Conservation (phyloP, 352 stramenopile species). For the Phytopythium helicoides region DNA sequence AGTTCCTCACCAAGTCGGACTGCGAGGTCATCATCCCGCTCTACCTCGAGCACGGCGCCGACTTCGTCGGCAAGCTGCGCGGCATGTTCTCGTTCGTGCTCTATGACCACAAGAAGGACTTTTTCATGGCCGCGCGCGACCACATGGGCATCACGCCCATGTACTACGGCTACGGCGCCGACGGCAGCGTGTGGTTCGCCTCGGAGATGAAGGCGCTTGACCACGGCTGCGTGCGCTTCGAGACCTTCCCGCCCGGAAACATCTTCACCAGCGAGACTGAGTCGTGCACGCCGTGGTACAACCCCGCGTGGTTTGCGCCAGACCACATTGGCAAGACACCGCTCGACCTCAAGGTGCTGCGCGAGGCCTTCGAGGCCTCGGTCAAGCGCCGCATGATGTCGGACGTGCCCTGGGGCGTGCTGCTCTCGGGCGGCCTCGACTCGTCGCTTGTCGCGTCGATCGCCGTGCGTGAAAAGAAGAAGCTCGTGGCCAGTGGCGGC, state of each 20-base stretch:
- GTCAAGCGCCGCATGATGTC: slow-evolving; percentile 98
- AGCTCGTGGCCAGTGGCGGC: slow-evolving; percentile 69
- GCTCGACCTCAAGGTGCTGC: slow-evolving; percentile 75
- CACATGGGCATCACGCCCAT: slow-evolving; percentile 98
- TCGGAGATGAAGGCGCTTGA: slow-evolving; percentile 98
- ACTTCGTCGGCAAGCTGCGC: slow-evolving; percentile 91
- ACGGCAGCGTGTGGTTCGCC: slow-evolving; percentile 96
- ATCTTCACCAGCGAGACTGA: slow-evolving; percentile 85
- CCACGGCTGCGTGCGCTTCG: slow-evolving; percentile 80
- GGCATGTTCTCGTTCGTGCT: slow-evolving; percentile 99
- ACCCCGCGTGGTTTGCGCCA: slow-evolving; percentile 90
- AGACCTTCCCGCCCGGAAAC: slow-evolving; percentile 91
- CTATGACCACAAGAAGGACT: slow-evolving; percentile 93
- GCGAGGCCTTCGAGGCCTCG: slow-evolving; percentile 91
- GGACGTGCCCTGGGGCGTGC: slow-evolving; percentile 98
- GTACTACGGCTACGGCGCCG: slow-evolving; percentile 98
- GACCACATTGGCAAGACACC: slow-evolving; percentile 58
- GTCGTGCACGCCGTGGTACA: slow-evolving; percentile 95
- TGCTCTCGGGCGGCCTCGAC: slow-evolving; percentile 97
- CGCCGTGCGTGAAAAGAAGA: slow-evolving; percentile 91
- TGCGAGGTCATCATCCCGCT: slow-evolving; percentile 98
- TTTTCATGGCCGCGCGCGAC: slow-evolving; percentile 94
- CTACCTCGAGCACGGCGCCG: slow-evolving; percentile 89
- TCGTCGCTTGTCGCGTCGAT: slow-evolving; percentile 98
- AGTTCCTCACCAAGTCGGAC: slow-evolving; percentile 95